A percentile compares a stretch with the other conserved stretches of the same genome.
Conservation (phyloP, 306 rosid species). For the Malus fusca region DNA sequence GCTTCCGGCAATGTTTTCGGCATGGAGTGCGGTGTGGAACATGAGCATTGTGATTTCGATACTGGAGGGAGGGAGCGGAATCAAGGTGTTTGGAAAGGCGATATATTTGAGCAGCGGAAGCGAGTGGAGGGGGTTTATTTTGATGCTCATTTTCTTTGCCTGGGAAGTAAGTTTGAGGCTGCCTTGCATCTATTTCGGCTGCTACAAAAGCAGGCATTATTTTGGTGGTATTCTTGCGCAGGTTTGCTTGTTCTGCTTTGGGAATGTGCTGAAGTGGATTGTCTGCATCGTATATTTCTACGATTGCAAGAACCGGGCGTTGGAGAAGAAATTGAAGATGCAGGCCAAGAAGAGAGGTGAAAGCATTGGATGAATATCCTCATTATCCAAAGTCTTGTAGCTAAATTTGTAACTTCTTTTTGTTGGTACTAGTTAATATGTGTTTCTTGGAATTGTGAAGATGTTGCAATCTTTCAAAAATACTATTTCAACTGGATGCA, state of each 20-base stretch:
- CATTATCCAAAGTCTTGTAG: background rate
- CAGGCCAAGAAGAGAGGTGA: constrained; percentile 12
- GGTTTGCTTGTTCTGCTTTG: constrained; percentile 28
- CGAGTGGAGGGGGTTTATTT: constrained; percentile 31
- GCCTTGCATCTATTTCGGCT: constrained; percentile 27
- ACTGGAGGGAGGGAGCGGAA: constrained; percentile 34
- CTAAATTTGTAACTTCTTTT: background rate
- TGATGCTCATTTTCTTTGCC: constrained; percentile 45
- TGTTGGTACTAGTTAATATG: no score
- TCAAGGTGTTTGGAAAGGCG: constrained; percentile 32
- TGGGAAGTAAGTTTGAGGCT: constrained; percentile 44
- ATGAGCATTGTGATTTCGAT: constrained; percentile 48
- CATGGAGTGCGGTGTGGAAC: constrained; percentile 48
- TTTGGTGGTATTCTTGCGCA: constrained; percentile 24
- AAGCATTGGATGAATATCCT: background rate
- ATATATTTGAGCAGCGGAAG: constrained; percentile 38
- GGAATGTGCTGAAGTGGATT: constrained; percentile 53
- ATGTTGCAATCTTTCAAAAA: background rate
- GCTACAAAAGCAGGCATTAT: constrained; percentile 23
- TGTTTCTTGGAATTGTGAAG: background rate
- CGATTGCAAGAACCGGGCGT: constrained; percentile 38
- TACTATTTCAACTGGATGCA: background rate
- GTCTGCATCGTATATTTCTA: constrained; percentile 39
- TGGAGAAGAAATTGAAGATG: constrained; percentile 40
- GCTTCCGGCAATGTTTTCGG: constrained; percentile 25